Evolutionary conservation across 306 rosid genomes (phyloP).

Genomic region (Fagus sylvatica): DNA sequence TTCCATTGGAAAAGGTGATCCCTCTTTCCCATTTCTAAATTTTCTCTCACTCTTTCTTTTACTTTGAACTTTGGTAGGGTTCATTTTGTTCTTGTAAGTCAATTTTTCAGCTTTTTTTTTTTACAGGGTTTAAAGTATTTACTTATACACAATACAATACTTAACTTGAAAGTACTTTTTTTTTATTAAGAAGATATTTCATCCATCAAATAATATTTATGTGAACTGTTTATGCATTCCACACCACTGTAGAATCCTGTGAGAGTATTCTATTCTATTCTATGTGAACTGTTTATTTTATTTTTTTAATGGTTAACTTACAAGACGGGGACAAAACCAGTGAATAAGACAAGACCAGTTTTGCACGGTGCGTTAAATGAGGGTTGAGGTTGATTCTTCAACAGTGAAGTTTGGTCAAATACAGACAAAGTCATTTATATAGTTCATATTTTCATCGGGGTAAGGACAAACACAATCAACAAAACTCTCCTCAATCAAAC

Average conservation of each 20-base stretch:
- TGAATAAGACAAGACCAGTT: conserved; percentile 57
- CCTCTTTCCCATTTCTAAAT: not conserved
- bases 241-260: no score
- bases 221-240: no score
- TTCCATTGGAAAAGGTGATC: conserved; percentile 35
- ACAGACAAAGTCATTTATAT: conserved; percentile 30
- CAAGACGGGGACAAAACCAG: conserved; percentile 37
- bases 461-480: not conserved
- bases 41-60: not conserved
- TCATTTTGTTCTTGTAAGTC: not conserved
- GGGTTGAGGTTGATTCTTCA: conserved; percentile 28
- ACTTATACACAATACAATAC: no score
- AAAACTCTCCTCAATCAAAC: not conserved
- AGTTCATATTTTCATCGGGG: conserved; percentile 1
- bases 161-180: no score
- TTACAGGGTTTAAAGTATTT: no score
- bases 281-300: no score
- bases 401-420: conserved; percentile 31
- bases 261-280: no score
- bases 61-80: not conserved
- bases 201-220: no score
- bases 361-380: conserved; percentile 35
- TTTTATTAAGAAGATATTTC: no score
- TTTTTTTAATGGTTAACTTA: no score
- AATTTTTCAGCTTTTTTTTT: not conserved